Percentiles rank a stretch among this genome's conserved stretches.
Conservation (phyloP, 2,329 filamentous ascomycete genomes). For the Delphinella strobiligena region DNA sequence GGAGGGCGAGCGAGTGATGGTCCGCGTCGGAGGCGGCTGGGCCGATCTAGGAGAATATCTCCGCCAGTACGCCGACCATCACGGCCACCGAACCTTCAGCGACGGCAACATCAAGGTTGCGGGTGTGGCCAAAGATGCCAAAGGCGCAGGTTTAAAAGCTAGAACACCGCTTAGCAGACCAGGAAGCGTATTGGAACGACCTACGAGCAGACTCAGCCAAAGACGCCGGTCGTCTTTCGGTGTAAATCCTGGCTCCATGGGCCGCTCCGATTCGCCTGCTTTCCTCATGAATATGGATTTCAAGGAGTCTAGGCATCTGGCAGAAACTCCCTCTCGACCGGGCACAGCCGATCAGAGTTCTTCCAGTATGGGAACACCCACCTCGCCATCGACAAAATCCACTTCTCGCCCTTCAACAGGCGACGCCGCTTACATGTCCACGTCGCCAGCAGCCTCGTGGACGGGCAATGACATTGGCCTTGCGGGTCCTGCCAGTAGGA, state of each 20-base stretch:
- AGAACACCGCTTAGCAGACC: slow-evolving; percentile 6
- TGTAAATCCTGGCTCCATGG: not conserved
- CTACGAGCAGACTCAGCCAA: slow-evolving; percentile 8
- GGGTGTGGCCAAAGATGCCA: not conserved
- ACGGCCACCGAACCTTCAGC: slow-evolving; percentile 57
- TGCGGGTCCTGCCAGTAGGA: slow-evolving; percentile 60
- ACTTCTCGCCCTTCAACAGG: slow-evolving; percentile 10
- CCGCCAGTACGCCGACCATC: slow-evolving; percentile 83
- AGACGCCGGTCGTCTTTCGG: slow-evolving; percentile 3
- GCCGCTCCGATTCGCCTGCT: not conserved
- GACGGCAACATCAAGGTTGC: slow-evolving; percentile 41
- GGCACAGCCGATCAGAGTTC: too few relatives aligned
- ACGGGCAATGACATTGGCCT: slow-evolving; percentile 45
- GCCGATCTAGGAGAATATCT: slow-evolving; percentile 91
- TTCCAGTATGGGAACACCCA: not conserved
- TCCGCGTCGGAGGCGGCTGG: slow-evolving; percentile 96
- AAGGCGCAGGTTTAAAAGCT: slow-evolving; percentile 1
- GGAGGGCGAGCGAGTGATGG: slow-evolving; percentile 92
- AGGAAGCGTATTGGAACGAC: slow-evolving; percentile 8
- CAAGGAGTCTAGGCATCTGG: too few relatives aligned
- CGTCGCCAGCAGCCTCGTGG: slow-evolving; percentile 19
- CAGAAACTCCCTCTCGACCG: too few relatives aligned
- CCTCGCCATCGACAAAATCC: slow-evolving; percentile 1
- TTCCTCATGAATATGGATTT: not conserved
- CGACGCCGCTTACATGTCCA: slow-evolving; percentile 14